Evolutionary conservation across 495 filamentous ascomycete genomes (phyloP).

Genomic region (Parathielavia hyrcaniae): DNA sequence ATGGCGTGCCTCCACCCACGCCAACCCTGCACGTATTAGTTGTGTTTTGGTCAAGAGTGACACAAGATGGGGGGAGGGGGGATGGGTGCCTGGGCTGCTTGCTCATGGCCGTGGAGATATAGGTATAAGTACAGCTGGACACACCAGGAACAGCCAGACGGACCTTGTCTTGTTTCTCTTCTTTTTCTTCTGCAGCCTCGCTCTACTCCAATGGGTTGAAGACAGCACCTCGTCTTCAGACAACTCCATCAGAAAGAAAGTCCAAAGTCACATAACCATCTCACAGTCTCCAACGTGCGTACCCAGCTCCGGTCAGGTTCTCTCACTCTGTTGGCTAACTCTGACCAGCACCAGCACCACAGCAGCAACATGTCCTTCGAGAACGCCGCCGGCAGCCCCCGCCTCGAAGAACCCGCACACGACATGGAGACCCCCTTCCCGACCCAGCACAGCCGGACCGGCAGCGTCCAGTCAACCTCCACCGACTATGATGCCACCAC

Average conservation of each 20-base stretch:
- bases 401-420: not conserved
- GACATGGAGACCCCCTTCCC: not conserved
- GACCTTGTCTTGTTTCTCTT: not conserved
- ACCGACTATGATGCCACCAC: not conserved
- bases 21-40: slow-evolving; percentile 8
- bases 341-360: too few species aligned
- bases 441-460: slow-evolving; percentile 14
- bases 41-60: slow-evolving; percentile 11
- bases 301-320: too few species aligned
- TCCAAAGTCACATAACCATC: too few species aligned
- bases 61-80: slow-evolving; percentile 16
- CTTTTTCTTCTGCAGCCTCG: not conserved
- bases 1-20: slow-evolving; percentile 12
- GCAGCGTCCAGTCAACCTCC: slow-evolving; percentile 12
- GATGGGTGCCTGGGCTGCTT: not conserved
- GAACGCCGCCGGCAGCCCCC: not conserved
- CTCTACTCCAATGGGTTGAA: slow-evolving; percentile 2
- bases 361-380: not conserved
- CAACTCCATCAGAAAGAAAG: too few species aligned
- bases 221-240: not conserved
- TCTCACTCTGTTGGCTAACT: too few species aligned
- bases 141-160: too few species aligned
- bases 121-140: slow-evolving; percentile 1
- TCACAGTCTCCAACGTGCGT: too few species aligned
- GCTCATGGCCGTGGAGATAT: not conserved